Conservation (phyloP, 148 eudicot genomes). For the Chenopodium suecicum region DNA sequence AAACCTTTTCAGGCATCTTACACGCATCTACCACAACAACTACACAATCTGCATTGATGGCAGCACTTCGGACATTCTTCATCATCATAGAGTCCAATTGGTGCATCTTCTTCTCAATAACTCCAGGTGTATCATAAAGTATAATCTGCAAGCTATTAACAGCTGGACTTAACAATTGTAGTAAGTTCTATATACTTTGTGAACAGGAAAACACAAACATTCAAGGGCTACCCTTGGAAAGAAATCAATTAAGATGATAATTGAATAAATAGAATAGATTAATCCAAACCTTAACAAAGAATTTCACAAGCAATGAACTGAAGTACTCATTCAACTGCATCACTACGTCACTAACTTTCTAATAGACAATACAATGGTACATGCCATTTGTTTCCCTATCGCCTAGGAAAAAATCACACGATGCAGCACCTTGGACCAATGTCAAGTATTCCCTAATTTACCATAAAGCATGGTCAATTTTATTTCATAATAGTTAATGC, state of each 20-base stretch:
- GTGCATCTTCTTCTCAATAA: conserved; percentile 93
- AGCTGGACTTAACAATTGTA: conserved; percentile 25
- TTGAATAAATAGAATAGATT: neutral
- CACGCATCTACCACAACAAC: conserved; percentile 90
- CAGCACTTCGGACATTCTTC: conserved; percentile 92
- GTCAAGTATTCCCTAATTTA: neutral
- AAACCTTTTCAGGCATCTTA: conserved; percentile 74
- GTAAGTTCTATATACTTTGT: neutral
- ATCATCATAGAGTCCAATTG: conserved; percentile 98
- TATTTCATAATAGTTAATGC: neutral
- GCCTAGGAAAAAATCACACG: neutral
- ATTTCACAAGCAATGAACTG: neutral
- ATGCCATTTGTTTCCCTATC: neutral
- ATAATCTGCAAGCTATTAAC: conserved; percentile 66
- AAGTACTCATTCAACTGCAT: neutral
- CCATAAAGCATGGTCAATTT: neutral
- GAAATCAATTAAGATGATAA: neutral
- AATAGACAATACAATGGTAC: neutral
- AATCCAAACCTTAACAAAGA: neutral
- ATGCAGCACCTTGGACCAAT: neutral
- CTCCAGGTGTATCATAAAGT: conserved; percentile 97
- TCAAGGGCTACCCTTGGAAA: neutral
- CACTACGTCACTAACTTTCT: neutral
- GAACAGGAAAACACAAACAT: neutral
- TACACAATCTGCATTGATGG: conserved; percentile 85